These are phyloP conservation scores for Cylindricascospora bacillispora DNA, from an alignment of 1,139 yeast species.

Conservation along the genomic window DNA sequence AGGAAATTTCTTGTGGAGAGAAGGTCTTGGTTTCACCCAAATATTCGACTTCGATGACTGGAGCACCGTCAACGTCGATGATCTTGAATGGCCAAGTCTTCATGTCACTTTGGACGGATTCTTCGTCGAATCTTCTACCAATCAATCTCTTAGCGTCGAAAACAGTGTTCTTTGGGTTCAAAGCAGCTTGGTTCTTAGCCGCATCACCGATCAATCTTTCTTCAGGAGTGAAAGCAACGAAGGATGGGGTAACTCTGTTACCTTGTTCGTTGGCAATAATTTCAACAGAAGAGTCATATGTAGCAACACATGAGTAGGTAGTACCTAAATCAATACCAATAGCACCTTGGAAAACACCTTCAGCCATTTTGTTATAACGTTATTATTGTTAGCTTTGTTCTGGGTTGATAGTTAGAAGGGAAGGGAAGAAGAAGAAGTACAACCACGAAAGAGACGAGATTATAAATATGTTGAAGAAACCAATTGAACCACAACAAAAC, in stretches of 20 bases:
- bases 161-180: slow-evolving; percentile 69
- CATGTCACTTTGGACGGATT: slow-evolving; percentile 68
- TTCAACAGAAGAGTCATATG: slow-evolving; percentile 82
- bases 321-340: slow-evolving; percentile 95
- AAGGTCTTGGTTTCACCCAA: slow-evolving; percentile 60
- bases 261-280: slow-evolving; percentile 93
- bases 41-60: slow-evolving; percentile 63
- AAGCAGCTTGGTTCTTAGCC: slow-evolving; percentile 86
- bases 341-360: slow-evolving; percentile 99
- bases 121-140: slow-evolving; percentile 69
- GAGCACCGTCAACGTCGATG: slow-evolving; percentile 60
- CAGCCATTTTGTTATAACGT: slow-evolving; percentile 50
- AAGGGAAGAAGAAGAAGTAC: background rate
- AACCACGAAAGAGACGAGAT: too few species aligned
- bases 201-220: slow-evolving; percentile 93
- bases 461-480: too few species aligned
- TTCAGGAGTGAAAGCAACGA: slow-evolving; percentile 74
- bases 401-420: background rate
- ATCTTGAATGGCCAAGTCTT: slow-evolving; percentile 74
- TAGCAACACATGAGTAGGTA: slow-evolving; percentile 91
- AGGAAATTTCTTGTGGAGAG: slow-evolving; percentile 85
- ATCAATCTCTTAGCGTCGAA: slow-evolving; percentile 83
- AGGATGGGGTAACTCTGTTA: slow-evolving; percentile 88
- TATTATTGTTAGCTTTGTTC: background rate
- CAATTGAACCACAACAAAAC: background rate